A percentile compares a stretch with the other conserved stretches of the same genome.
Conservation (phyloP, 2,329 filamentous ascomycete genomes). For the Xylariaceae sp. region DNA sequence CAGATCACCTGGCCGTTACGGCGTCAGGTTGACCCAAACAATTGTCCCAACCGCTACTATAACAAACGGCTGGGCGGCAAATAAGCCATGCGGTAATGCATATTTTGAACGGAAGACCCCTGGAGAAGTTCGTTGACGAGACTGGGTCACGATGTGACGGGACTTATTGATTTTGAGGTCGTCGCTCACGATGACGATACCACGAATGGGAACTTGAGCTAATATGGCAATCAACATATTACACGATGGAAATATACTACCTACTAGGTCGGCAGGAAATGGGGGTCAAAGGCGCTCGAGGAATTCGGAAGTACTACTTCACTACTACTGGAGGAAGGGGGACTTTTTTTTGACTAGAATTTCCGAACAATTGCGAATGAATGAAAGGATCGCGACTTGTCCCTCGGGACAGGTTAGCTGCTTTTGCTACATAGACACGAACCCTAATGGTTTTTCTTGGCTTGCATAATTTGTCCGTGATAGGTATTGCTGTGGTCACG, state of each 20-base stretch:
- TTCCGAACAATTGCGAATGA: background rate
- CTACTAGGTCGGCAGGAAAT: background rate
- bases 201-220: slow-evolving; percentile 19
- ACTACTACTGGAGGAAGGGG: background rate
- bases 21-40: background rate
- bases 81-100: slow-evolving; percentile 9
- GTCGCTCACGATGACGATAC: slow-evolving; percentile 1
- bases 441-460: too few relatives aligned
- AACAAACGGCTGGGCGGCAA: slow-evolving; percentile 10
- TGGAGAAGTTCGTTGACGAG: slow-evolving; percentile 30
- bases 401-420: too few relatives aligned
- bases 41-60: slow-evolving; percentile 1
- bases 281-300: background rate
- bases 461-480: too few relatives aligned
- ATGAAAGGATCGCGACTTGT: too few relatives aligned
- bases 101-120: slow-evolving; percentile 18
- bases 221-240: background rate
- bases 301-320: background rate
- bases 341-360: background rate
- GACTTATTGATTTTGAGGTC: slow-evolving; percentile 32
- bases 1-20: background rate
- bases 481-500: too few relatives aligned
- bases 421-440: too few relatives aligned
- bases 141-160: slow-evolving; percentile 27
- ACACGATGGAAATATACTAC: background rate